Base-by-base conservation (phyloP, 2,329 filamentous ascomycete genomes). In the Epicoccum nigrum region DNA sequence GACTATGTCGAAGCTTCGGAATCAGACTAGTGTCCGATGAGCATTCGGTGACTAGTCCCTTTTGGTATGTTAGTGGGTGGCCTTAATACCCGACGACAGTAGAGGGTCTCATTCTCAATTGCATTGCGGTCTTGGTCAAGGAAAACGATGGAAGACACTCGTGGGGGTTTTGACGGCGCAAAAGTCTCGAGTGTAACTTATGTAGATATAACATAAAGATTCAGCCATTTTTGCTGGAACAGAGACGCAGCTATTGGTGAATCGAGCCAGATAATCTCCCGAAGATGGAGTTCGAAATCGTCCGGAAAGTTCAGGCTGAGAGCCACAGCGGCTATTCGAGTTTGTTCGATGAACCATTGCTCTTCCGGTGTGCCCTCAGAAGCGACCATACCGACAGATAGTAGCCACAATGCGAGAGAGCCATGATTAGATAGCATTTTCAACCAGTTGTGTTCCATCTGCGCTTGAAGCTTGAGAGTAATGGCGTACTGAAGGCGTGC, bases 401-500 rank as follows among this genome's bases (percentile, higher is more conserved):
- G 44, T 6, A 64, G 45, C 61, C 61, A 62, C n/a, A 59, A 4
- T 7, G 45, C 34, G 3, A 63, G 48, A 16, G 43, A 32, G 16
- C 28, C 37, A 19, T 59, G 35, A 13, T 8, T 45, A 17, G 16
- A 28, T 5, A 49, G 44, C 28, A 47, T 33, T 4, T 28, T 43
- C 8, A 30, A 43, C 39, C 51, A 43, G 2, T 12, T 27, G n/a
- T 50, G 27, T 17, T 53, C 52, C 28, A 64, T 25, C n/a, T 55
- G 16, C 7, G 20, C 32, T 32, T 44, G 56, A 4, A 65, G 58
- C 30, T 58, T 47, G 13, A 43, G 20, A 9, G 51, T 47, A 1
- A 56, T 37, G 7, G 38, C 51, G 13, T 60, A 58, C 30, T 64
- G 60, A 7, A 67, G 47, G 6, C 45, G 38, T 7, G 68, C 72